Evolutionary conservation across 2,329 filamentous ascomycete genomes (phyloP).

Genomic region (Exserohilum turcica): DNA sequence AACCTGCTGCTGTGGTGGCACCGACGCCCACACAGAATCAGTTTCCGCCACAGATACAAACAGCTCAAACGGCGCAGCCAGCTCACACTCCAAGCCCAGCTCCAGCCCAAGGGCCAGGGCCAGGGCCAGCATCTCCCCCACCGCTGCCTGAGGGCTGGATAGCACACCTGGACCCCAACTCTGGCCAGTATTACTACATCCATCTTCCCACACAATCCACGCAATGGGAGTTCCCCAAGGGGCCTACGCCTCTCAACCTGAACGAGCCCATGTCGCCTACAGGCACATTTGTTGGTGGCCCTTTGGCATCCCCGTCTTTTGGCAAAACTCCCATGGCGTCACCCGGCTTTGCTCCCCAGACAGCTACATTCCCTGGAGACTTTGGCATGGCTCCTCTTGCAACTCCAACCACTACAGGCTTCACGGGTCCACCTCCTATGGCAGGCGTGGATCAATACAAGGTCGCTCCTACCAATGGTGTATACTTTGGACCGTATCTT

Average conservation of each 20-base stretch:
- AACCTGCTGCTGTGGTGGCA: conserved; percentile 41
- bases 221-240: conserved; percentile 98
- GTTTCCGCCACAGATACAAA: conserved; percentile 30
- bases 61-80: conserved; percentile 25
- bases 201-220: conserved; percentile 93
- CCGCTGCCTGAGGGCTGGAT: conserved; percentile 98
- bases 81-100: conserved; percentile 50
- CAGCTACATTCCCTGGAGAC: conserved; percentile 82
- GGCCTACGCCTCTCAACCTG: conserved; percentile 84
- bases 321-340: conserved; percentile 72
- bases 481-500: conserved; percentile 96
- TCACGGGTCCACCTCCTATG: conserved; percentile 83
- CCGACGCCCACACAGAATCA: conserved; percentile 40
- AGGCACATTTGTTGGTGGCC: conserved; percentile 52
- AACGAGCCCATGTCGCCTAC: conserved; percentile 86
- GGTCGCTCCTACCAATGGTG: conserved; percentile 88
- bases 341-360: conserved; percentile 81
- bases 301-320: conserved; percentile 52
- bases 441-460: conserved; percentile 95
- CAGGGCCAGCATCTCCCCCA: conserved; percentile 80
- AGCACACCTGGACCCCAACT: conserved; percentile 91
- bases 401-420: conserved; percentile 78
- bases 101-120: conserved; percentile 65
- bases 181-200: conserved; percentile 98
- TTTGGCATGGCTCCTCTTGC: conserved; percentile 78